Evolutionary conservation across 169 alveolate species (phyloP).

Genomic region (Plasmodium gonderi): DNA sequence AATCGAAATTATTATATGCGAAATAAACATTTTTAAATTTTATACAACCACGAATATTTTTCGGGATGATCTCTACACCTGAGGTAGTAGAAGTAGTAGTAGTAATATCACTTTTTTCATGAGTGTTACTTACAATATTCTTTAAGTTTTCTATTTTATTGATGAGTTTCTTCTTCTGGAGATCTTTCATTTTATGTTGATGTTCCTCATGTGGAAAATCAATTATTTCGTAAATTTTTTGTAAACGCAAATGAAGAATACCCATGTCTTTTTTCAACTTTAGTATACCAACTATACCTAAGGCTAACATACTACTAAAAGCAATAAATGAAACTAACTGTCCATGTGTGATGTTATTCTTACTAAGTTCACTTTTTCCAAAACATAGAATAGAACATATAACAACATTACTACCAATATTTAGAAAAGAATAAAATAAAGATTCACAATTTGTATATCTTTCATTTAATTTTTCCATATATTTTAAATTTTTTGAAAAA

Average conservation of each 20-base stretch:
- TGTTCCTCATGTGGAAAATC: background rate
- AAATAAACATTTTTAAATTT: slow-evolving; percentile 33
- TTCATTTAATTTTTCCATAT: background rate
- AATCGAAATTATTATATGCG: slow-evolving; percentile 8
- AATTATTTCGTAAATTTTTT: slow-evolving; percentile 51
- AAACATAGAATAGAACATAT: slow-evolving; percentile 45
- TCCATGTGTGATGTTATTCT: slow-evolving; percentile 45
- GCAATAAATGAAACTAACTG: slow-evolving; percentile 56
- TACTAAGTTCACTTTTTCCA: slow-evolving; percentile 43
- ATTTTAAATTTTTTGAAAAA: slow-evolving; percentile 27
- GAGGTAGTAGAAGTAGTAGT: background rate
- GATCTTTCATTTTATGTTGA: no score
- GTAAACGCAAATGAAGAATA: slow-evolving; percentile 19
- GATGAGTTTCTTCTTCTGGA: background rate
- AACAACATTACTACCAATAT: slow-evolving; percentile 58
- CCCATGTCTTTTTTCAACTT: slow-evolving; percentile 47
- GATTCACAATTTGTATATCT: slow-evolving; percentile 48
- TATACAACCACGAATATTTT: slow-evolving; percentile 9
- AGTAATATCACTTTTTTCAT: background rate
- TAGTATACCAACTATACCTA: slow-evolving; percentile 45
- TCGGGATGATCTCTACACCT: background rate
- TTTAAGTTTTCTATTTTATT: background rate
- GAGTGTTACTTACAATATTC: background rate
- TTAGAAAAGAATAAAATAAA: slow-evolving; percentile 48
- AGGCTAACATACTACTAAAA: slow-evolving; percentile 48